Conservation (phyloP, 1,139 yeast species). For the Debaryomyces sp. region DNA sequence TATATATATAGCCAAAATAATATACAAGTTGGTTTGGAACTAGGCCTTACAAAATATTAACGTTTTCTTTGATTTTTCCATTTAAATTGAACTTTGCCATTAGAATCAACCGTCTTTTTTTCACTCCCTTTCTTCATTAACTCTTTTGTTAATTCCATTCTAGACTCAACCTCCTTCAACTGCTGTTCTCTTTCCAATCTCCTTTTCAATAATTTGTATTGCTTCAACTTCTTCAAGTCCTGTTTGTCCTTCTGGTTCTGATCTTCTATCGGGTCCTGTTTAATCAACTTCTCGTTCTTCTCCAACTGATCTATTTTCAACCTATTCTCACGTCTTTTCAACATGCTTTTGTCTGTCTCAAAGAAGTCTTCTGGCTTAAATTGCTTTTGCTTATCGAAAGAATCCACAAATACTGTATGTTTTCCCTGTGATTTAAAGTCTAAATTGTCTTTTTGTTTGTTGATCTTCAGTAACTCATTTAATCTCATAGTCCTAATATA, state of each 20-base stretch:
- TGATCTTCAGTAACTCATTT: constrained; percentile 67
- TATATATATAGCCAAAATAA: neutral
- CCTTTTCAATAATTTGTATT: constrained; percentile 55
- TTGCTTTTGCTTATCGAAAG: constrained; percentile 51
- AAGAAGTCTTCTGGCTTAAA: constrained; percentile 70
- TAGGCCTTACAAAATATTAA: neutral
- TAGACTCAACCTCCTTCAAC: constrained; percentile 65
- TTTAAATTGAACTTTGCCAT: constrained; percentile 74
- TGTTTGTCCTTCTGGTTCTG: constrained; percentile 42
- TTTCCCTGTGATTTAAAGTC: constrained; percentile 62
- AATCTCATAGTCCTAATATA: constrained; percentile 78
- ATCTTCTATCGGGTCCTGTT: constrained; percentile 27
- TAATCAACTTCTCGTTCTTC: constrained; percentile 32
- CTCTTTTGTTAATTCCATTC: constrained; percentile 78
- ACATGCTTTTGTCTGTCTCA: constrained; percentile 66
- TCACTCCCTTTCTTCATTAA: constrained; percentile 89
- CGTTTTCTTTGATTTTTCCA: constrained; percentile 88
- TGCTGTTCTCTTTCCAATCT: constrained; percentile 69
- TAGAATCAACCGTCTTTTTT: constrained; percentile 65
- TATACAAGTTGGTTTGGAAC: neutral
- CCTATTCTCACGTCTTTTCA: constrained; percentile 73
- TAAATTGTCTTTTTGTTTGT: constrained; percentile 57
- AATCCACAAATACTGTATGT: constrained; percentile 86
- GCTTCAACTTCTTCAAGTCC: constrained; percentile 60
- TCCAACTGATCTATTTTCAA: constrained; percentile 64